A percentile compares a stretch with the other conserved stretches of the same genome.
Evolutionary conservation across 371 early-diverging fungal species (phyloP).

Genomic region (Nematocida displodere): DNA sequence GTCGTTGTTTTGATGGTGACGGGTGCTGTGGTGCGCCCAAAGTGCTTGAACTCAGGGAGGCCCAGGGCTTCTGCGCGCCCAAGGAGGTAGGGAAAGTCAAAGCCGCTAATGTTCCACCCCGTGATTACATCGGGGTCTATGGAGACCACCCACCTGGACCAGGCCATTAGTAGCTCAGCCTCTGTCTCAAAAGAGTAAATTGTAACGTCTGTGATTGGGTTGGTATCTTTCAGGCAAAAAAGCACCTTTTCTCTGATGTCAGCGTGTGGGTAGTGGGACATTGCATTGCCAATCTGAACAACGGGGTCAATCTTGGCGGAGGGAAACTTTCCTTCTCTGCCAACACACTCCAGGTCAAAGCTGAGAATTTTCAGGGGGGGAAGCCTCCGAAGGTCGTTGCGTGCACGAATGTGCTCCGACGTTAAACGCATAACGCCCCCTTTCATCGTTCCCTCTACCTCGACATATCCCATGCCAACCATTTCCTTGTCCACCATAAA

Average conservation of each 20-base stretch:
- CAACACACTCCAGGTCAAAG: conserved; percentile 97
- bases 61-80: conserved; percentile 79
- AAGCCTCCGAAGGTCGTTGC: conserved; percentile 60
- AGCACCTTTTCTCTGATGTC: conserved; percentile 72
- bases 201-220: conserved; percentile 84
- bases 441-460: conserved; percentile 21
- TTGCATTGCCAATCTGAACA: conserved; percentile 92
- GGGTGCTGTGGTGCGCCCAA: conserved; percentile 69
- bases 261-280: conserved; percentile 76
- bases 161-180: conserved; percentile 73
- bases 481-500: conserved; percentile 92
- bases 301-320: conserved; percentile 84
- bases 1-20: not conserved
- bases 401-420: not conserved
- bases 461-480: conserved; percentile 75
- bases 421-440: not conserved
- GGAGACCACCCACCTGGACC: conserved; percentile 67
- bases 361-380: conserved; percentile 89
- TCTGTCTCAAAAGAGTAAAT: conserved; percentile 77
- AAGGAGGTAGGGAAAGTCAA: conserved; percentile 92
- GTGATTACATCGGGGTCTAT: conserved; percentile 93
- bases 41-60: conserved; percentile 70
- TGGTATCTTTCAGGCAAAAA: conserved; percentile 78
- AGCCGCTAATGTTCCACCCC: conserved; percentile 95
- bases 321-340: conserved; percentile 89